Conservation (phyloP, 768 basidiomycete genomes). For the Fistulinella prunicolor region DNA sequence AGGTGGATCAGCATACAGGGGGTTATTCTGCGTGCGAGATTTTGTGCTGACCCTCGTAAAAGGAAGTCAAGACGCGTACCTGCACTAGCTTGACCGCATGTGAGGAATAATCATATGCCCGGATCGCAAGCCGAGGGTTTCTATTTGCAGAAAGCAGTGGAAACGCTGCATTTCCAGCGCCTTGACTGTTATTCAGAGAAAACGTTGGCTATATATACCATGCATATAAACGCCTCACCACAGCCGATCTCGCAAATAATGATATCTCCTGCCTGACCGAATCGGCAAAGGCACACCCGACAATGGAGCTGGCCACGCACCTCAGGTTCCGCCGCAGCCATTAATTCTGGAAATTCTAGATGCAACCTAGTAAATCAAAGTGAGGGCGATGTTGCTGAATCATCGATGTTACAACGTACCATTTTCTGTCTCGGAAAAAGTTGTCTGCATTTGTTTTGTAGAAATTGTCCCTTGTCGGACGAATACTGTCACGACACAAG, state of each 20-base stretch:
- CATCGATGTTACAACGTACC: constrained; percentile 38
- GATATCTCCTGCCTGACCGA: constrained; percentile 68
- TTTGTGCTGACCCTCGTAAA: neutral
- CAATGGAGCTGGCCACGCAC: constrained; percentile 36
- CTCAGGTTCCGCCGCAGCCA: constrained; percentile 62
- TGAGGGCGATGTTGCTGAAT: neutral
- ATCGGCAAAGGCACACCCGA: neutral
- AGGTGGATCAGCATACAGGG: constrained; percentile 64
- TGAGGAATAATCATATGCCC: constrained; percentile 88
- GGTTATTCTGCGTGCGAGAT: constrained; percentile 51
- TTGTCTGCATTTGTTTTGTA: constrained; percentile 83
- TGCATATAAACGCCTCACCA: constrained; percentile 44
- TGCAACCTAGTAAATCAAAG: constrained; percentile 61
- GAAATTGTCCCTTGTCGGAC: constrained; percentile 77
- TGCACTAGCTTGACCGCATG: constrained; percentile 90
- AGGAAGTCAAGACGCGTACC: constrained; percentile 48
- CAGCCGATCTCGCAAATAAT: constrained; percentile 89
- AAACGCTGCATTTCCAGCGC: constrained; percentile 93
- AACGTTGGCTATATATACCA: neutral
- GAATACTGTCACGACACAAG: constrained; percentile 20
- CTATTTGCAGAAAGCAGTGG: constrained; percentile 80
- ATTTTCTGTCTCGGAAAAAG: constrained; percentile 94
- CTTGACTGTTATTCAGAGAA: constrained; percentile 37
- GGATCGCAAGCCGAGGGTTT: constrained; percentile 71
- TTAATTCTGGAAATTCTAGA: constrained; percentile 91